Evolutionary conservation across 2,329 filamentous ascomycete genomes (phyloP).

Genomic region (Lecanicillium sp.): DNA sequence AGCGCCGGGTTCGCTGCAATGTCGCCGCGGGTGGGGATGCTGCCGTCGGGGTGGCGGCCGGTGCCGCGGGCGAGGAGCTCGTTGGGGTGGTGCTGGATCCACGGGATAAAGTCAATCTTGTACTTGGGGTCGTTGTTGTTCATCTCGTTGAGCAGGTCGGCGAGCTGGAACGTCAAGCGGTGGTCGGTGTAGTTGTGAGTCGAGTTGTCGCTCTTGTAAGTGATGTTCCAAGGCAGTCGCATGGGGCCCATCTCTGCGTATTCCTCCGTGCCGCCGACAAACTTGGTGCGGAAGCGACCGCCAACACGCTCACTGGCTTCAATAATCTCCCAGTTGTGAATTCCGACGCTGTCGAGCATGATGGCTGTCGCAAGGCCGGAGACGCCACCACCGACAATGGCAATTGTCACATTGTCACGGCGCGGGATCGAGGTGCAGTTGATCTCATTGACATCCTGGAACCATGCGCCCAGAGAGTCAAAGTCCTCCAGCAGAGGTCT

Average conservation of each 20-base stretch:
- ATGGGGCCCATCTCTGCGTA: constrained; percentile 37
- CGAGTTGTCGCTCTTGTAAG: constrained; percentile 34
- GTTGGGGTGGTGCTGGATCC: constrained; percentile 33
- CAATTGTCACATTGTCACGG: constrained; percentile 19
- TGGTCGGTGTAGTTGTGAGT: constrained; percentile 37
- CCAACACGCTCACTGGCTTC: constrained; percentile 36
- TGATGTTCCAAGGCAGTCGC: constrained; percentile 36
- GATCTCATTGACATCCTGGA: constrained; percentile 32
- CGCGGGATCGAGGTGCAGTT: constrained; percentile 21
- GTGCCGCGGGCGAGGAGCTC: constrained; percentile 14
- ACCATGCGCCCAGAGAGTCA: constrained; percentile 34
- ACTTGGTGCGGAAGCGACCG: constrained; percentile 37
- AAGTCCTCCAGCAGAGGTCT: constrained; percentile 16
- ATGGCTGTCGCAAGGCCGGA: constrained; percentile 20
- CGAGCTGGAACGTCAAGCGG: constrained; percentile 37
- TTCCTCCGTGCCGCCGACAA: constrained; percentile 33
- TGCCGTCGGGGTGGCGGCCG: constrained; percentile 24
- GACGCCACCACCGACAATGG: constrained; percentile 35
- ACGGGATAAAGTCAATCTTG: constrained; percentile 36
- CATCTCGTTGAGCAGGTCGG: constrained; percentile 33
- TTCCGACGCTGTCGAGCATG: constrained; percentile 37
- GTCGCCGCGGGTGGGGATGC: constrained; percentile 20
- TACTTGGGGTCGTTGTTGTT: constrained; percentile 27
- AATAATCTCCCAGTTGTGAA: constrained; percentile 39
- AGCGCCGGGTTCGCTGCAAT: constrained; percentile 20